Evolutionary conservation across 805 yeast genomes (phyloP), one percentile per base, ranked within the genome.

Genomic region (Starmerella floricola): DNA sequence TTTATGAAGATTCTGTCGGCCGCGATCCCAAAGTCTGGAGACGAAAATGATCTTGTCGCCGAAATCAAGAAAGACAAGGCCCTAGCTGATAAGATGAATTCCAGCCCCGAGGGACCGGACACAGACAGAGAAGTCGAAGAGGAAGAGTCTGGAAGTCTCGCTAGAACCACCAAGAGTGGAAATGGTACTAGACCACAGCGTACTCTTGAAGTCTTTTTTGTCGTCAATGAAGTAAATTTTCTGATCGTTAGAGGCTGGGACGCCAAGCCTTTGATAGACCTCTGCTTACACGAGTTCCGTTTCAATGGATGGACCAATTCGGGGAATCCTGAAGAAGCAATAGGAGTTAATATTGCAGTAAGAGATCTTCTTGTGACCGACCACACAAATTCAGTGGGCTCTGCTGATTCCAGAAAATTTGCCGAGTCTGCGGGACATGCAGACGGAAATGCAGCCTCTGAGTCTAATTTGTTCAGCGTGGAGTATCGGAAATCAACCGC

Each of bases 1-100:
- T 65, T 91, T 54, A 78, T 91, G 88, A 75, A 77, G 44, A 63
- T 88, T 34, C 64, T 88, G 27, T 80, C 79, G 38, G 71, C 67
- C 8, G 73, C 79, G 17, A 67, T 85, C 10, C 96, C 95, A 10
- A 24, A 24, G 36, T 17, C 31, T 8, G 29, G 26, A 3, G 10
- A 15, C 8, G n/a, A 31, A 27, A 16, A 6, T 11, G 20, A 20
- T n/a, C 32, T 13, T 3, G n/a, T 5, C 27, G 38, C 24, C 31
- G 16, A 11, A 17, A 31, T n/a, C 10, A 10, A 23, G 26, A 10
- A 23, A 10, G 10, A 23, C n/a, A n/a, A n/a, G n/a, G n/a, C n/a
- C n/a, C n/a, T n/a, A n/a, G n/a, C n/a, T n/a, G n/a, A n/a, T n/a
- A n/a, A n/a, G n/a, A 23, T 8, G 26, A 23, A 23, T 23, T 23